Conservation (phyloP, 805 yeast species). For the Ogataea ramenticola region DNA sequence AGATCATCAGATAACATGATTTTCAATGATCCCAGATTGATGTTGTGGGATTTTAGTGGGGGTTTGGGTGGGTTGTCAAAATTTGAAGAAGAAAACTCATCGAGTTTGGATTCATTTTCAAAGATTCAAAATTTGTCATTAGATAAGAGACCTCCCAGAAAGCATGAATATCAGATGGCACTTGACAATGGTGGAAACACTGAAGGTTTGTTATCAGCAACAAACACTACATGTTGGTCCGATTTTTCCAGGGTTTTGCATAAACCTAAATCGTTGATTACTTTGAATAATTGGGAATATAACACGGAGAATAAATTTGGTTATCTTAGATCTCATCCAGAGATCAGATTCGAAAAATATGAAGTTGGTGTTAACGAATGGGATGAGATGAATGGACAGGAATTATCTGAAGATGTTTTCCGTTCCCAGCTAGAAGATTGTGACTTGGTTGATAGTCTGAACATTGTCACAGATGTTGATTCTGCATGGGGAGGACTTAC, state of each 20-base stretch:
- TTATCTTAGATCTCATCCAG: slow-evolving; percentile 19
- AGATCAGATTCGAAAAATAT: slow-evolving; percentile 36
- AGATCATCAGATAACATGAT: slow-evolving; percentile 36
- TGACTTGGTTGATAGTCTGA: slow-evolving; percentile 68
- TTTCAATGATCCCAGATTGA: slow-evolving; percentile 73
- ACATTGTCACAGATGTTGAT: slow-evolving; percentile 62
- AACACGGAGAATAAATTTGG: slow-evolving; percentile 28
- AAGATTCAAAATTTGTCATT: neutral
- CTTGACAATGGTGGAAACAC: slow-evolving; percentile 42
- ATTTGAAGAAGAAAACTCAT: slow-evolving; percentile 35
- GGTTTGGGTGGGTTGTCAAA: slow-evolving; percentile 68
- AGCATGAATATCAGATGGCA: slow-evolving; percentile 56
- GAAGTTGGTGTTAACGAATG: slow-evolving; percentile 60
- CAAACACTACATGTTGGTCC: slow-evolving; percentile 64
- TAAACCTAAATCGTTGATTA: slow-evolving; percentile 51
- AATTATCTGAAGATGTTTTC: slow-evolving; percentile 51
- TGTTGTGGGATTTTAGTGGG: slow-evolving; percentile 73
- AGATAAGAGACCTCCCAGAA: slow-evolving; percentile 12
- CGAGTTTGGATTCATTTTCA: slow-evolving; percentile 7
- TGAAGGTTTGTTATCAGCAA: slow-evolving; percentile 27
- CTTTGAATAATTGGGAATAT: slow-evolving; percentile 53
- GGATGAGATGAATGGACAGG: slow-evolving; percentile 30
- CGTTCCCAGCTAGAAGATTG: slow-evolving; percentile 65
- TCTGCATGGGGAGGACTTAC: slow-evolving; percentile 83
- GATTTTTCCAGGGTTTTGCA: slow-evolving; percentile 67